These are phyloP conservation scores for Silene noctiflora DNA, from an alignment of 179 eudicot species.

Conservation along the genomic window DNA sequence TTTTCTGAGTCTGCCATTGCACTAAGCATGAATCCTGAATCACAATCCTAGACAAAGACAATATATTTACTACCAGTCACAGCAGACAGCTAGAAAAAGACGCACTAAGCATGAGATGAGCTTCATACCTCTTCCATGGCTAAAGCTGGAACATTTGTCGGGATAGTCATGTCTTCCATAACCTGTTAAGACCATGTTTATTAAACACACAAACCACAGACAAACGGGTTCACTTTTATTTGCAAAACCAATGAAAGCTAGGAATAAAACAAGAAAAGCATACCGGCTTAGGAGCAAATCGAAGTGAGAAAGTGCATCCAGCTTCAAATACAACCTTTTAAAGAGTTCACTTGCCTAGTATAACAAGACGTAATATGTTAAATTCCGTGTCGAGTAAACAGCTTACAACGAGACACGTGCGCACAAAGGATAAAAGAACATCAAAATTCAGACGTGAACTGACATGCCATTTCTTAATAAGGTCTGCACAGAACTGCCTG, in stretches of 20 bases:
- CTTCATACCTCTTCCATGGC: conserved; percentile 93
- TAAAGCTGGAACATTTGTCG: conserved; percentile 85
- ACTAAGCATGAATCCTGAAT: too few relatives aligned
- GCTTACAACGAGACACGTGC: too few relatives aligned
- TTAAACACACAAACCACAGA: conserved; percentile 3
- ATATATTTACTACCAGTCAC: too few relatives aligned
- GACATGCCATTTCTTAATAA: neutral
- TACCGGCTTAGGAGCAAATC: conserved; percentile 98
- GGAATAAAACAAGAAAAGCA: conserved; percentile 4
- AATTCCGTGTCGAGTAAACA: too few relatives aligned
- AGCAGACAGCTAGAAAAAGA: neutral
- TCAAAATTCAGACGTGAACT: neutral
- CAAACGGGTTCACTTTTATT: neutral
- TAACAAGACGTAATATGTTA: conserved; percentile 8
- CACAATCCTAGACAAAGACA: too few relatives aligned
- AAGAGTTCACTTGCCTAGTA: conserved; percentile 70
- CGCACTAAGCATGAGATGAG: neutral
- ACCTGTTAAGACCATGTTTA: conserved; percentile 44
- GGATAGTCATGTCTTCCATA: conserved; percentile 84
- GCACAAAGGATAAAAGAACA: neutral
- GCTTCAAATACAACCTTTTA: conserved; percentile 71
- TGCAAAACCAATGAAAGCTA: neutral
- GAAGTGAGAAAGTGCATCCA: conserved; percentile 97
- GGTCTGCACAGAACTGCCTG: neutral
- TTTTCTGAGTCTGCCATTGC: too few relatives aligned